Evolutionary conservation across 2,329 filamentous ascomycete species (phyloP).

Genomic region (Colletotrichum falcatum): DNA sequence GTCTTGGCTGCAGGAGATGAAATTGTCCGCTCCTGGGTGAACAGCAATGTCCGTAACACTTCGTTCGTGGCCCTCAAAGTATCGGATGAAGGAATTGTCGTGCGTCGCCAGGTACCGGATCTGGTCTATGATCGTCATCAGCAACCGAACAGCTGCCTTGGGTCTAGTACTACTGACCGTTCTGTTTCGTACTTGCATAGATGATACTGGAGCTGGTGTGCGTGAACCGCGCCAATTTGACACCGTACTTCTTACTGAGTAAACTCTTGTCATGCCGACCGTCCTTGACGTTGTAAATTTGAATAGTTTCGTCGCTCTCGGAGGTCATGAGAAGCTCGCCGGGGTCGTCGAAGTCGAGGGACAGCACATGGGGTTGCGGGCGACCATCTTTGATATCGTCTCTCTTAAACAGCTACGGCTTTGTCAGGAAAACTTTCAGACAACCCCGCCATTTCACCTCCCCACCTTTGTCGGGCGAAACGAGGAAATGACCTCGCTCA

Average conservation of each 20-base stretch:
- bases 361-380: slow-evolving; percentile 77
- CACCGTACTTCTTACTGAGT: slow-evolving; percentile 96
- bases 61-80: slow-evolving; percentile 91
- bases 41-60: slow-evolving; percentile 86
- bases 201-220: slow-evolving; percentile 92
- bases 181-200: slow-evolving; percentile 95
- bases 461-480: slow-evolving; percentile 85
- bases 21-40: slow-evolving; percentile 88
- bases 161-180: slow-evolving; percentile 67
- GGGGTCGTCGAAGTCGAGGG: slow-evolving; percentile 95
- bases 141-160: not conserved
- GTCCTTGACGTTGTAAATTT: slow-evolving; percentile 94
- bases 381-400: slow-evolving; percentile 66
- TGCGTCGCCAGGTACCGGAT: slow-evolving; percentile 91
- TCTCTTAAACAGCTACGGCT: slow-evolving; percentile 67
- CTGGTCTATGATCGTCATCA: slow-evolving; percentile 32
- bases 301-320: slow-evolving; percentile 93
- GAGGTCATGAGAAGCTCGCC: slow-evolving; percentile 93
- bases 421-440: slow-evolving; percentile 11
- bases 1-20: slow-evolving; percentile 91
- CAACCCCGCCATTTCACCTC: not conserved
- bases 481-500: slow-evolving; percentile 80
- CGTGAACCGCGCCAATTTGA: slow-evolving; percentile 93
- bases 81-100: slow-evolving; percentile 96
- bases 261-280: slow-evolving; percentile 90